Percentiles rank a stretch among this genome's conserved stretches.
These are phyloP conservation scores for Rhypophila decipiens DNA, from an alignment of 495 filamentous ascomycete genomes.

Conservation along the genomic window DNA sequence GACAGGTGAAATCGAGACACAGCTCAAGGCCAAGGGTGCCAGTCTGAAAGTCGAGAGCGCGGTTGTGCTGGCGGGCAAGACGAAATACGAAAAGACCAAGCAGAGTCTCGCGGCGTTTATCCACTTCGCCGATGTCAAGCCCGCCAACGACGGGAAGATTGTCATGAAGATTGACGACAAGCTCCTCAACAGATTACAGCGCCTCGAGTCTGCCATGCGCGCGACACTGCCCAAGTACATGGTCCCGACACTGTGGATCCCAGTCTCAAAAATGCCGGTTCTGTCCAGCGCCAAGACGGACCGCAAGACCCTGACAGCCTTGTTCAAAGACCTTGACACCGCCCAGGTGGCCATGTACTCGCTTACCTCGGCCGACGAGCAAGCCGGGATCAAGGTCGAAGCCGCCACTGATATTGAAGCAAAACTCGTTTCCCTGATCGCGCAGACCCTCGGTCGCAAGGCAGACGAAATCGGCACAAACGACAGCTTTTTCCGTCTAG, in stretches of 20 bases:
- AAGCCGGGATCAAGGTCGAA: too few species aligned
- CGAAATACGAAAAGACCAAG: too few species aligned
- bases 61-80: not conserved
- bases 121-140: too few species aligned
- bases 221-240: not conserved
- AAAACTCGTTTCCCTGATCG: conserved; percentile 40
- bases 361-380: too few species aligned
- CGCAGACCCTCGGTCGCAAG: conserved; percentile 31
- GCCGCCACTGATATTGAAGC: conserved; percentile 24
- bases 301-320: not conserved
- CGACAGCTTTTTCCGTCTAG: conserved; percentile 43
- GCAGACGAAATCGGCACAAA: conserved; percentile 25
- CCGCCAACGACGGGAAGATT: too few species aligned
- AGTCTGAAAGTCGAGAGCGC: not conserved
- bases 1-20: not conserved
- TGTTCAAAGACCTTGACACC: conserved; percentile 53
- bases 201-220: too few species aligned
- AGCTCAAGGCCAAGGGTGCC: not conserved
- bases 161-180: too few species aligned
- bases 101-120: too few species aligned
- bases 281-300: not conserved
- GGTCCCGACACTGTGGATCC: not conserved
- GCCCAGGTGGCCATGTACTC: conserved; percentile 54
- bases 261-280: not conserved
- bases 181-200: too few species aligned